phyloP scores from a whole-genome alignment of 352 stramenopile genomes.

The Globisporangium mamillatum region DNA sequence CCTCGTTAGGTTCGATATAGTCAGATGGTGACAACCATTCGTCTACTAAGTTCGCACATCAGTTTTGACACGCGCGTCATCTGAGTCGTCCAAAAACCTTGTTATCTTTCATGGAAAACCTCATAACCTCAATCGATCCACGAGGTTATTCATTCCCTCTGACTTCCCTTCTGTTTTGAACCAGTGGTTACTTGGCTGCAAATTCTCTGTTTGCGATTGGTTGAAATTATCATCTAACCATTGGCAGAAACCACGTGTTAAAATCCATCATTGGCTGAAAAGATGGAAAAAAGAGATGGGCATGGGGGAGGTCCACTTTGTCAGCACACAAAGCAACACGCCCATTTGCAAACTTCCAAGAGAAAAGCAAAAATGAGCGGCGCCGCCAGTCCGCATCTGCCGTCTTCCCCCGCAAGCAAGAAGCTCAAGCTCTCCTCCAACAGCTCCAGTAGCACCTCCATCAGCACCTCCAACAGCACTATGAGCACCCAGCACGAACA shows the following conservation, averaged over 20 bases:
- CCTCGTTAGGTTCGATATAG: not conserved
- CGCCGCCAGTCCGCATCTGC: constrained; percentile 17
- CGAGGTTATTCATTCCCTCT: not conserved
- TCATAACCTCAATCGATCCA: not conserved
- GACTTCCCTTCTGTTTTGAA: not conserved
- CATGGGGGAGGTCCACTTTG: not conserved
- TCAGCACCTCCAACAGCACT: constrained; percentile 5
- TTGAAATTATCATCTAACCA: not conserved
- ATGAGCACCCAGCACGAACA: constrained; percentile 36
- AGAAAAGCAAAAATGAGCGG: constrained; percentile 9
- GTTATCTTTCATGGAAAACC: not conserved
- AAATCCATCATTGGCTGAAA: constrained; percentile 5
- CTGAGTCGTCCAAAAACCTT: not conserved
- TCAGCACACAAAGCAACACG: constrained; percentile 7
- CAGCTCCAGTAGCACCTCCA: not conserved
- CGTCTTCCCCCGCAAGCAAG: constrained; percentile 23
- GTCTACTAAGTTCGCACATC: not conserved
- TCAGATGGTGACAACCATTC: not conserved
- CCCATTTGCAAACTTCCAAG: not conserved
- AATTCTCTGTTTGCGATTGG: not conserved
- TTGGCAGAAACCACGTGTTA: not conserved
- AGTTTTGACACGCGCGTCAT: not conserved
- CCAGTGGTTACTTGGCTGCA: constrained; percentile 1
- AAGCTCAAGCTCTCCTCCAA: constrained; percentile 16
- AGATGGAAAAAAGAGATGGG: not conserved